phyloP scores from a whole-genome alignment of 768 basidiomycete species.

The Brasilioporus rufonigricans region DNA sequence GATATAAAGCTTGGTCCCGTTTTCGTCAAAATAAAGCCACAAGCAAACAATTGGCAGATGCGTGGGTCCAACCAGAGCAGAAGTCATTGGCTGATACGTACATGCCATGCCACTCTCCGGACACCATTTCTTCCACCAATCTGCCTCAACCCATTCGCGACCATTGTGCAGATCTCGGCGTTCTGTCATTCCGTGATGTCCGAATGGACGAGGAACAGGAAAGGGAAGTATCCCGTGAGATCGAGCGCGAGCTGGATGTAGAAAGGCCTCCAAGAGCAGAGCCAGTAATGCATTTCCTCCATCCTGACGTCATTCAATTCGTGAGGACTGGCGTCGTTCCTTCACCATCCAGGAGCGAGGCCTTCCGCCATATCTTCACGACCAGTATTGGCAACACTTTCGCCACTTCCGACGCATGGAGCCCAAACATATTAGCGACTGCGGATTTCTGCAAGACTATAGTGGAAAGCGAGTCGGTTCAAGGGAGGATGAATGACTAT shows the following conservation, averaged over 20 bases:
- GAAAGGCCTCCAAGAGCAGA: neutral
- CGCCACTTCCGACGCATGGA: neutral
- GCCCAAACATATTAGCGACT: neutral
- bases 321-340: neutral
- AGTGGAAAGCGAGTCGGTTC: neutral
- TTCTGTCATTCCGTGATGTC: neutral
- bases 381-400: neutral
- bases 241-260: neutral
- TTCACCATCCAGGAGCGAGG: neutral
- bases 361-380: neutral
- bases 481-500: neutral
- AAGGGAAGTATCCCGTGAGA: neutral
- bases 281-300: neutral
- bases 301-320: neutral
- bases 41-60: too few relatives aligned
- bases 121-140: too few relatives aligned
- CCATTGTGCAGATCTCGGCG: neutral
- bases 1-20: neutral
- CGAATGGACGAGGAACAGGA: neutral
- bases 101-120: neutral
- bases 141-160: neutral
- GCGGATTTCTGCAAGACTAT: neutral
- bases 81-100: too few relatives aligned
- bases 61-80: neutral
- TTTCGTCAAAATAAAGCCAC: too few relatives aligned